Base-by-base conservation (phyloP, 352 stramenopile genomes). In the Phytophthora idaei region DNA sequence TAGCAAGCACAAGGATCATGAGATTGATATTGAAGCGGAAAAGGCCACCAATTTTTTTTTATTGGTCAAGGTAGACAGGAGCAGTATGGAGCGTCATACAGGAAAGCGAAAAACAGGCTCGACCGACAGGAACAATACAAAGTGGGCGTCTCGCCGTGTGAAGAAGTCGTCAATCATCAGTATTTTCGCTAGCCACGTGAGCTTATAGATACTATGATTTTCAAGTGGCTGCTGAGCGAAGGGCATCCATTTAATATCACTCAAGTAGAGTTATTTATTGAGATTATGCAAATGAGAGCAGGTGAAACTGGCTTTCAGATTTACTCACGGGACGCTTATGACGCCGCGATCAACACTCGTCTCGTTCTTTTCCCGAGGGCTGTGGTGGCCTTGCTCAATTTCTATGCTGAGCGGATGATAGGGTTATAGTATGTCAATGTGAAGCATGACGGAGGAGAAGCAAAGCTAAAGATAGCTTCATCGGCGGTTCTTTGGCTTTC, bases 401-500 rank as follows among this genome's bases (percentile, higher is more conserved):
- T 53, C 14, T 39, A 53, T 37, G 28, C 46, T 12, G 28, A 31
- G 7, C 2, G 27, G 8, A 39, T 53, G 46, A 9, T 37, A 2
- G 46, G 28, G 34, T 11, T 53, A n/a, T 39, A 53, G 28, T 53
- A 39, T 25, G 46, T 45, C 10, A 56, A 56, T 36, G 49, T 32
- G 49, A 28, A 45, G 15, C 29, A 31, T 28, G 32, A 44, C 14
- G 15, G 49, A 3, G 29, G 29, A 31, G 31, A 56, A 56, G 9
- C 31, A 56, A 56, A 15, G 29, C 31, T n/a, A 29, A 61, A 21
- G 47, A 53, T 15, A 53, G 28, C 28, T 41, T 53, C 11, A 53
- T 25, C 27, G 47, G 47, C n/a, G 47, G 41, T 9, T 52, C 46
- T 27, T 52, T 47, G 11, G 50, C 50, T 47, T 57, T 57, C 25